Evolutionary conservation across 768 basidiomycete species (phyloP), one percentile per base, ranked within the genome.

Genomic region (Lentinula detonsa): DNA sequence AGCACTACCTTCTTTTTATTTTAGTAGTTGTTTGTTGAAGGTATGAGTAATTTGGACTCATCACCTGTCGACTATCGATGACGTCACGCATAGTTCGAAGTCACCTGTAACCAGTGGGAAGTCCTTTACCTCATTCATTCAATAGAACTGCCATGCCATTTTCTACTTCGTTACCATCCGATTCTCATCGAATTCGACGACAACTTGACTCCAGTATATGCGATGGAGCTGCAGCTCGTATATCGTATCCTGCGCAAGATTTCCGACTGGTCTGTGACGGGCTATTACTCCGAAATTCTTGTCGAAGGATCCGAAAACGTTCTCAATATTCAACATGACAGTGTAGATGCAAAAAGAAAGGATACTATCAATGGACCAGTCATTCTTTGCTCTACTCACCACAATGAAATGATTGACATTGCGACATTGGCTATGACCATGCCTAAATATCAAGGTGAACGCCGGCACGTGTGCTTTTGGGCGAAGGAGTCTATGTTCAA

Each of bases 401-500:
- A 85, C 61, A 90, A 91, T 71, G 87, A 90, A 74, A 83, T 84
- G 13, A 78, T 89, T 23, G 87, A 88, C 63, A 80, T 79, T 39
- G 80, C 77, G 4, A 69, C 75, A 11, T 71, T 81, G 15, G 71
- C 81, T 57, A 80, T 75, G 43, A 86, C 81, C 16, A 80, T 90
- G 53, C 85, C 87, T 3, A 73, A 86, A 65, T 13, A 4, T 42
- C 42, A 33, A 28, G 55, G 55, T 23, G 55, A 56, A 56, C 75
- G 78, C 39, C 79, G 85, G 31, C 77, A 75, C 45, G 70, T 91
- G 37, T 84, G 82, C 58, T 84, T 79, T 69, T 84, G 89, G 87
- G 86, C 87, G n/a, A 91, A 90, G 67, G 82, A 86, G 31, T 81
- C 76, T 0, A 74, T 91, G 66, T 91, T 91, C 73, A 74, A 73